phyloP scores from a whole-genome alignment of 441 rosid species.

The Lepidium campestre region DNA sequence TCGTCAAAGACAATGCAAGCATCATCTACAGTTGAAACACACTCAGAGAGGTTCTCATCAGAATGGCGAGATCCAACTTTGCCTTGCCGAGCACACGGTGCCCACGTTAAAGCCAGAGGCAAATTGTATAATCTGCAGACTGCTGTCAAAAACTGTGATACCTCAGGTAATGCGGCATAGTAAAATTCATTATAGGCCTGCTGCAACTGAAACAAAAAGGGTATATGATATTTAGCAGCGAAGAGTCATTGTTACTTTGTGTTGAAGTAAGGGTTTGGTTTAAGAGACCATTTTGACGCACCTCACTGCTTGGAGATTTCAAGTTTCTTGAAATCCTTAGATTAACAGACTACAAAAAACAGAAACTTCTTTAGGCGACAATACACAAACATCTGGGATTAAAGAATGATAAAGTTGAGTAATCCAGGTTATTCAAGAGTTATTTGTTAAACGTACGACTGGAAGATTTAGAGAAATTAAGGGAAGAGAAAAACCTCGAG shows the following conservation, averaged over 20 bases:
- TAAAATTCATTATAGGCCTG: constrained; percentile 51
- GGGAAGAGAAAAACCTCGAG: constrained; percentile 59
- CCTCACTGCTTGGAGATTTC: constrained; percentile 52
- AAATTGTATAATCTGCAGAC: constrained; percentile 52
- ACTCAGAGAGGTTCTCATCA: constrained; percentile 48
- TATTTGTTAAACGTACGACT: neutral
- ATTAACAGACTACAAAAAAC: constrained; percentile 67
- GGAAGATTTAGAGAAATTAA: neutral
- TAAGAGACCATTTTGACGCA: constrained; percentile 16
- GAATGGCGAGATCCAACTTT: constrained; percentile 72
- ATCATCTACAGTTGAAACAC: constrained; percentile 65
- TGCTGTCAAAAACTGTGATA: constrained; percentile 47
- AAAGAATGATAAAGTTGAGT: neutral
- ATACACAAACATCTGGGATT: neutral
- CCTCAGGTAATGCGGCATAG: constrained; percentile 54
- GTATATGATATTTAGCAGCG: neutral
- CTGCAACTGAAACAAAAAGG: constrained; percentile 25
- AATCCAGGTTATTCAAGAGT: neutral
- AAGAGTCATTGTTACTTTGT: neutral
- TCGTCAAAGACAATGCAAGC: constrained; percentile 65
- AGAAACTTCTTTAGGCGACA: constrained; percentile 26
- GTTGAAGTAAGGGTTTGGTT: neutral
- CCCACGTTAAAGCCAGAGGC: constrained; percentile 91
- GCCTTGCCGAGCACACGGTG: constrained; percentile 57
- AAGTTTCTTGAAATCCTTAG: constrained; percentile 62